Base-by-base conservation (phyloP, 2,329 filamentous ascomycete species). In the Fusarium temperatum region DNA sequence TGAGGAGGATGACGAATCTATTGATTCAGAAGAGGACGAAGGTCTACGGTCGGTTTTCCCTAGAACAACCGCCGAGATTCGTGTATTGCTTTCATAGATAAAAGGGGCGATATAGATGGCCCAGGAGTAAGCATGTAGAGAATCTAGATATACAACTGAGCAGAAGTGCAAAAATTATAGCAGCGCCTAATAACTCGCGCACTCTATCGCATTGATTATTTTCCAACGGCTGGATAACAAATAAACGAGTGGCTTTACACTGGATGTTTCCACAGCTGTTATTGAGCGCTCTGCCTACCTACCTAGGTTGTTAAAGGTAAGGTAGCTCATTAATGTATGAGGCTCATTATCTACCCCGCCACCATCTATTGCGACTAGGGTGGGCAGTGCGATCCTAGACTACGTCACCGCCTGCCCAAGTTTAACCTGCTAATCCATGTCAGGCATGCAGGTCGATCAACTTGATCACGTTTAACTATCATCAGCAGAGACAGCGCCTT, bases 11-110 rank as follows among this genome's bases (percentile, higher is more conserved):
- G 86, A 88, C 56, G 82, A 84, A 9, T 66, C 58, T 20, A 54
- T 42, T 17, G 67, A 70, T 45, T 73, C 68, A 14, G 78, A 70
- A 13, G 77, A 76, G 2, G 77, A 75, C 8, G 80, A 82, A 13
- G 57, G 63, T 9, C 58, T 82, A 24, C 77, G 80, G 22, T 71
- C 74, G 22, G 77, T 89, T 15, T 90, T 91, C 75, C 89, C 89
- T 0, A 85, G 90, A 55, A 91, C 89, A 9, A 87, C 86, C 12
- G 86, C 87, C 12, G 90, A 92, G 77, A 89, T 91, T 38, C 84
- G 88, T 30, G 89, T 91, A 38, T 76, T 91, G 51, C 78, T 91
- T 17, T 90, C 88, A 20, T 90, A 81, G 61, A 50, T 13, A 26
- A 41, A 20, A 38, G 24, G n/a, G 36, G 17, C 30, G 28, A 35